Base-by-base conservation (phyloP, 768 basidiomycete species). In the Asterophora lycoperdoides region DNA sequence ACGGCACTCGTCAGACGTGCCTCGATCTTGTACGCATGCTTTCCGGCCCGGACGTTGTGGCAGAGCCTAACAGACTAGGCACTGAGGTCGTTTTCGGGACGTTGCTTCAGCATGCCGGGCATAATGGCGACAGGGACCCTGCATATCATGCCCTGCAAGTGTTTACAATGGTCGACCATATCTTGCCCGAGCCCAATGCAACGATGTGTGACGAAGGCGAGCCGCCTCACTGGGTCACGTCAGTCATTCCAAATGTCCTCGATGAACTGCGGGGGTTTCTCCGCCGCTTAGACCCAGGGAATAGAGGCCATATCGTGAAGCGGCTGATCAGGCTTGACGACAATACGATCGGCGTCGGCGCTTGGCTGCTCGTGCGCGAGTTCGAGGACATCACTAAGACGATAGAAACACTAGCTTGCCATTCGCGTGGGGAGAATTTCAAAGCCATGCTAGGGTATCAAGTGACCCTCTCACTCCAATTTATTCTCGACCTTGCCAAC, bases 311-410 rank as follows among this genome's bases (percentile, higher is more conserved):
- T 33, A 60, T 89, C 19, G 59, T 89, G 20, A 66, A 73, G 40
- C 73, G 80, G 5, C 70, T 90, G 2, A 68, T 77, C 17, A 68
- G 62, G 14, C 63, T 89, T 11, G 89, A 91, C 53, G 62, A 70
- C 5, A 80, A 78, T 2, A 62, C 71, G 19, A 64, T 77, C 17
- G 81, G 80, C 3, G 64, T 86, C 2, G 83, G 79, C 14, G 83
- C 86, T 51, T 91, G 86, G 86, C 57, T 90, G 19, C 56, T 91
- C 8, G 57, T 66, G n/a, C 79, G 84, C 53, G 84, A 86, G 51
- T 56, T 85, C 49, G 80, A 78, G 60, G 65, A 71, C n/a, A 64
- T 85, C 38, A 64, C 64, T 6, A 62, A 61, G 10, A 59, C 65
- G 17, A 64, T 81, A 17, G 67, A 69, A 42, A 52, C 55, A 1